Evolutionary conservation across 164 flowering plant species (phyloP).

Genomic region (Taxillus chinensis): DNA sequence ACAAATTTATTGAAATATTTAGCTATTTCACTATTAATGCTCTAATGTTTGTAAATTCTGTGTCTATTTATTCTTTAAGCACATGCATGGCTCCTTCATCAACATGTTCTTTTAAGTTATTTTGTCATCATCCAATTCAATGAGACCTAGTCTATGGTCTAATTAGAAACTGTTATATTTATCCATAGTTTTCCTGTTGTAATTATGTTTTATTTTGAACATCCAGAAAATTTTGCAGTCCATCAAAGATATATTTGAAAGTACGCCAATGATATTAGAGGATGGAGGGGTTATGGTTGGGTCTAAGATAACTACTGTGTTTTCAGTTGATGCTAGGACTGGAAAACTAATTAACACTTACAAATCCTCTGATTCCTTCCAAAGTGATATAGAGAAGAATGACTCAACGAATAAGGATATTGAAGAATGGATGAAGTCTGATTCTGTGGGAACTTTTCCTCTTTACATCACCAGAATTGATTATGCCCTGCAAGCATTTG

Average conservation of each 20-base stretch:
- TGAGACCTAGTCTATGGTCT: neutral
- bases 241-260: neutral
- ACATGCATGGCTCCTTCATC: no score
- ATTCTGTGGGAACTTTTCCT: neutral
- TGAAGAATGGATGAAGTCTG: slow-evolving; percentile 1
- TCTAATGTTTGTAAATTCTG: no score
- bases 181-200: neutral
- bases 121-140: neutral
- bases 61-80: no score
- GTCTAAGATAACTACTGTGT: slow-evolving; percentile 2
- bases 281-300: slow-evolving; percentile 4
- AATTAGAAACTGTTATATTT: neutral
- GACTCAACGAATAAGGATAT: neutral
- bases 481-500: slow-evolving; percentile 3
- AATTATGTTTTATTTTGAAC: neutral
- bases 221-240: neutral
- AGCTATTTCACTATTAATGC: no score
- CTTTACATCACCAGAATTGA: slow-evolving; percentile 6
- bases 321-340: neutral
- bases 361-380: neutral
- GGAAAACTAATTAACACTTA: slow-evolving; percentile 3
- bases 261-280: neutral
- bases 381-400: neutral
- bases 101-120: no score
- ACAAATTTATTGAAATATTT: no score